Evolutionary conservation across 768 basidiomycete genomes (phyloP).

Genomic region (Termitomyces sp.): DNA sequence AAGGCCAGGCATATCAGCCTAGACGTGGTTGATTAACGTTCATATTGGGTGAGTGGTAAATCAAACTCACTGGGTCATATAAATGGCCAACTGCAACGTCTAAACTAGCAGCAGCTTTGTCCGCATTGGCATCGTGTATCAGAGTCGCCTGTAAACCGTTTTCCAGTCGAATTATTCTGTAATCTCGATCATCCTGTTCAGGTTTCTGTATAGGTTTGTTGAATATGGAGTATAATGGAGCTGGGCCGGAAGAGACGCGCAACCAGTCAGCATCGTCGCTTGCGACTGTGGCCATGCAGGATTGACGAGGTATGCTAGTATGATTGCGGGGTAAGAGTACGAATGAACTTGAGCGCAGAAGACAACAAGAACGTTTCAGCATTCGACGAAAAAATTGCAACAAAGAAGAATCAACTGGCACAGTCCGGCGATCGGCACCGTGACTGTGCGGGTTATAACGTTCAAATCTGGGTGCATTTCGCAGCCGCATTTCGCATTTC

Average conservation of each 20-base stretch:
- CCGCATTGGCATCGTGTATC: constrained; percentile 78
- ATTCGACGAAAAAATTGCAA: constrained; percentile 8
- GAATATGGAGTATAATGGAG: constrained; percentile 51
- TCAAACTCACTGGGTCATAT: constrained; percentile 71
- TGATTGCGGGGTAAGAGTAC: not conserved
- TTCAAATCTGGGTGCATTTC: too few relatives aligned
- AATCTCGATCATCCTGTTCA: constrained; percentile 72
- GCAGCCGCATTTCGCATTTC: too few relatives aligned
- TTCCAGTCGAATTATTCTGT: constrained; percentile 74
- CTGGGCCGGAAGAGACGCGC: constrained; percentile 21
- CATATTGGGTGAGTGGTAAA: not conserved
- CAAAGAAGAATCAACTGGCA: not conserved
- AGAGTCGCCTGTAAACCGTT: constrained; percentile 88
- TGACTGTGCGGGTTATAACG: not conserved
- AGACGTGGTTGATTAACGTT: not conserved
- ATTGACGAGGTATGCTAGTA: not conserved
- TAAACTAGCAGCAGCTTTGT: constrained; percentile 92
- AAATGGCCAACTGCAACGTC: constrained; percentile 95
- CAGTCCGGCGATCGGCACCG: constrained; percentile 10
- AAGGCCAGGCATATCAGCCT: constrained; percentile 88
- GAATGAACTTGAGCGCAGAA: constrained; percentile 1
- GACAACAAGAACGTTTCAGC: constrained; percentile 6
- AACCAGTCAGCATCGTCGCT: constrained; percentile 24
- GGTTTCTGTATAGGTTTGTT: constrained; percentile 61
- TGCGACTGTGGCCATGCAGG: constrained; percentile 15